Evolutionary conservation across 2,329 filamentous ascomycete genomes (phyloP).

Genomic region (Ceratocystis cacaofunesta): DNA sequence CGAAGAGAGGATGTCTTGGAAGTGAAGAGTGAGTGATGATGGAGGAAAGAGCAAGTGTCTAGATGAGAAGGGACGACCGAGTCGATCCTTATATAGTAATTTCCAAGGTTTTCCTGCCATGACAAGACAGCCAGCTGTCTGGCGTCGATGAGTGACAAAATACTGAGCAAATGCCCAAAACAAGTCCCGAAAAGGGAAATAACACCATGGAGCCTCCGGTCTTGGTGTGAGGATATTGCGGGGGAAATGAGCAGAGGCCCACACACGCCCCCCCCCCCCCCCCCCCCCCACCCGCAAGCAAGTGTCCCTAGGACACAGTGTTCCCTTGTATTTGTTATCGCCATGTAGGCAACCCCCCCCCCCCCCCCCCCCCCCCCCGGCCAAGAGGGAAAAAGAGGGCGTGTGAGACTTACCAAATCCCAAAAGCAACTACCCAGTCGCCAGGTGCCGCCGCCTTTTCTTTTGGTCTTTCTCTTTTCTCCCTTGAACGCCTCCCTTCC

Average conservation of each 20-base stretch:
- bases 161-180: not conserved
- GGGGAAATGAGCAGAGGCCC: constrained; percentile 5
- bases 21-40: constrained; percentile 8
- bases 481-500: not conserved
- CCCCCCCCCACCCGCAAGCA: not conserved
- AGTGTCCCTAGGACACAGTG: not conserved
- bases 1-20: not conserved
- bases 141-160: not conserved
- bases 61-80: not conserved
- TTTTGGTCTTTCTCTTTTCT: not conserved
- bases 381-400: not conserved
- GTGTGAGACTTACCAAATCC: not conserved
- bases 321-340: not conserved
- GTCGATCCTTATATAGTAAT: constrained; percentile 14
- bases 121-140: not conserved
- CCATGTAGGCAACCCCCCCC: not conserved
- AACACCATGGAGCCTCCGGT: not conserved
- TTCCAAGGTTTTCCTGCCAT: not conserved
- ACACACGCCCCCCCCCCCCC: not conserved
- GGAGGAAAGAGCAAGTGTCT: constrained; percentile 5
- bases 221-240: constrained; percentile 10
- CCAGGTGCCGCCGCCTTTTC: not conserved
- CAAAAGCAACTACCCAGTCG: not conserved
- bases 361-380: too few species aligned
- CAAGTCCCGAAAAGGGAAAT: constrained; percentile 7